These are phyloP conservation scores for Rhypophila decipiens DNA, from an alignment of 495 filamentous ascomycete species.

Conservation along the genomic window DNA sequence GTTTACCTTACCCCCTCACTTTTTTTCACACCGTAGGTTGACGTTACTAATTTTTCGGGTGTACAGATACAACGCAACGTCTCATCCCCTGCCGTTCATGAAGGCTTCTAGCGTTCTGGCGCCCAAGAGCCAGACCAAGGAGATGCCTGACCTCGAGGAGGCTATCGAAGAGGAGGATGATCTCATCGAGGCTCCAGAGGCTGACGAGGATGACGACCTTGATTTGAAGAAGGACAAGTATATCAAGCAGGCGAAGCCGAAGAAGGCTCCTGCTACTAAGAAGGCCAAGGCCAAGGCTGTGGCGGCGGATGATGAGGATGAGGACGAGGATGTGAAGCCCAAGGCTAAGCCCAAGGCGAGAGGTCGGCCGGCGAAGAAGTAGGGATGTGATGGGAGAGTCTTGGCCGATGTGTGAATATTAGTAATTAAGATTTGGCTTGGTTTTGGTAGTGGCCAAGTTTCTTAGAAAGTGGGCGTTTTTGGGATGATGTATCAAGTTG, in stretches of 20 bases:
- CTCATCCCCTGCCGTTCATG: slow-evolving; percentile 93
- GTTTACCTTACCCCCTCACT: slow-evolving; percentile 21
- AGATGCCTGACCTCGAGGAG: slow-evolving; percentile 90
- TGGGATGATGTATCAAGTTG: too few species aligned
- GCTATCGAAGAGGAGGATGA: slow-evolving; percentile 91
- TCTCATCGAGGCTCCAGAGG: slow-evolving; percentile 54
- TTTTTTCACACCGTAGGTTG: neutral
- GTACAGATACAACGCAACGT: slow-evolving; percentile 70
- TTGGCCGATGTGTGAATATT: too few species aligned
- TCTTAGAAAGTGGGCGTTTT: too few species aligned
- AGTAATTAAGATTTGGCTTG: too few species aligned
- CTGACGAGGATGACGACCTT: slow-evolving; percentile 55
- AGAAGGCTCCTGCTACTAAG: slow-evolving; percentile 45
- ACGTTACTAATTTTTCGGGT: slow-evolving; percentile 13
- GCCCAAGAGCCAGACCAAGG: slow-evolving; percentile 64
- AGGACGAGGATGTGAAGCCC: slow-evolving; percentile 18
- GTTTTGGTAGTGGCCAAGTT: too few species aligned
- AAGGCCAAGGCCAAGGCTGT: slow-evolving; percentile 33
- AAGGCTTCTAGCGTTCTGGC: slow-evolving; percentile 72
- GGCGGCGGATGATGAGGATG: slow-evolving; percentile 16
- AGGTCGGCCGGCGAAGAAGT: slow-evolving; percentile 20
- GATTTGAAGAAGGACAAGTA: slow-evolving; percentile 95
- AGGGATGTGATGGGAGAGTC: neutral
- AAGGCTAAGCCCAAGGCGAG: slow-evolving; percentile 15
- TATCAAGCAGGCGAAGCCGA: slow-evolving; percentile 79